Evolutionary conservation across 768 basidiomycete species (phyloP).

Genomic region (Suillus sp.): DNA sequence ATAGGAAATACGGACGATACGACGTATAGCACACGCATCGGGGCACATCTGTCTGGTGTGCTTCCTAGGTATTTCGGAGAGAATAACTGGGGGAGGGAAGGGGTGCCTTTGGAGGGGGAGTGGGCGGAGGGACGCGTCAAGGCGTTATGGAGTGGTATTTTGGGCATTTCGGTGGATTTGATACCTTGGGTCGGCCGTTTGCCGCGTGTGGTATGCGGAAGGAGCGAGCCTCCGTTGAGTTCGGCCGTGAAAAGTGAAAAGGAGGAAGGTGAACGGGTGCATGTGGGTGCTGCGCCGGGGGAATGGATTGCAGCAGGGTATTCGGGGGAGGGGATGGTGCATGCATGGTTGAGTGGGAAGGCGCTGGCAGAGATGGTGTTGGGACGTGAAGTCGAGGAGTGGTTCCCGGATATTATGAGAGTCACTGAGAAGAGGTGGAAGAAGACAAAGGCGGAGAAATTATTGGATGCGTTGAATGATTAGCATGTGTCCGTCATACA

Average conservation of each 20-base stretch:
- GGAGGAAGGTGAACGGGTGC: background rate
- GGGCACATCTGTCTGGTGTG: constrained; percentile 44
- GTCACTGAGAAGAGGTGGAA: constrained; percentile 53
- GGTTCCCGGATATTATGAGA: constrained; percentile 53
- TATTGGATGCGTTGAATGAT: constrained; percentile 12
- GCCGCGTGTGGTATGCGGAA: constrained; percentile 48
- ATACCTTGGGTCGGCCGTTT: constrained; percentile 75
- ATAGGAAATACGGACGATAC: constrained; percentile 44
- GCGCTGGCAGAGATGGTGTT: constrained; percentile 63
- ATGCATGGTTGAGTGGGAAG: constrained; percentile 67
- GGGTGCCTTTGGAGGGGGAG: constrained; percentile 21
- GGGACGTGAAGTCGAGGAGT: constrained; percentile 38
- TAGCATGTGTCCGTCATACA: background rate
- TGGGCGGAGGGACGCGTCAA: constrained; percentile 53
- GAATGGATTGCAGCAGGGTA: constrained; percentile 79
- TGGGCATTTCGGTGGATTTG: constrained; percentile 62
- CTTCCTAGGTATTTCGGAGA: constrained; percentile 57
- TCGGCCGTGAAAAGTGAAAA: background rate
- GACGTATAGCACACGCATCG: constrained; percentile 29
- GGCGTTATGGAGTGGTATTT: constrained; percentile 63
- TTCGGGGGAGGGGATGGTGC: constrained; percentile 73
- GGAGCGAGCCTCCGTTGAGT: constrained; percentile 28
- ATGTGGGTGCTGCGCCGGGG: constrained; percentile 42
- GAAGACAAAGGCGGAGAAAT: constrained; percentile 54
- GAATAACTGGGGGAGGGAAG: constrained; percentile 43